Evolutionary conservation across 2,329 filamentous ascomycete species (phyloP).

Genomic region (Elsinoe australis): DNA sequence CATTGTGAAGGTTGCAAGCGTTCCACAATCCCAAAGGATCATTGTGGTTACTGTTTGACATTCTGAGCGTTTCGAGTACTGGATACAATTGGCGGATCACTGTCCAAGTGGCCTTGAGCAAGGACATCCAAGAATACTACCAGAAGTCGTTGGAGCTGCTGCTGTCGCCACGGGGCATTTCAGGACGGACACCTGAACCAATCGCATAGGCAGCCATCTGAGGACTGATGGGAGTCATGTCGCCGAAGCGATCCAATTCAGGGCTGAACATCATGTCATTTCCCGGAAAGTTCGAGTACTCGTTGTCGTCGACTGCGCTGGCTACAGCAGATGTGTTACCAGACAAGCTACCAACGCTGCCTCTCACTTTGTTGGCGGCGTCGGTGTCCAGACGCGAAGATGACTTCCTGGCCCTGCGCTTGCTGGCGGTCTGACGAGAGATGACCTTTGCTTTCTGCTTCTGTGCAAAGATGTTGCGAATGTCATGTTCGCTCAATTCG

Average conservation of each 20-base stretch:
- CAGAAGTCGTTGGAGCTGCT: neutral
- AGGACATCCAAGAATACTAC: no score
- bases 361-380: conserved; percentile 6
- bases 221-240: conserved; percentile 5
- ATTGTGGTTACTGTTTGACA: no score
- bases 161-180: neutral
- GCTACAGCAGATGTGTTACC: neutral
- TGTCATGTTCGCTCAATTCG: conserved; percentile 4
- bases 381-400: conserved; percentile 7
- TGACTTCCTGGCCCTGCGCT: conserved; percentile 7
- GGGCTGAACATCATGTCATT: conserved; percentile 14
- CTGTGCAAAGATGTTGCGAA: neutral
- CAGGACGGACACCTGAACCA: neutral
- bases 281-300: neutral
- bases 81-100: no score
- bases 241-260: neutral
- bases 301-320: conserved; percentile 8
- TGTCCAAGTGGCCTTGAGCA: no score
- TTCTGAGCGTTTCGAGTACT: no score
- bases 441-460: conserved; percentile 7
- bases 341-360: neutral
- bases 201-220: conserved; percentile 1
- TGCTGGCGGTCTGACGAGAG: conserved; percentile 4
- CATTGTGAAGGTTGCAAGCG: no score
- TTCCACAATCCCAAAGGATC: no score